These are phyloP conservation scores for Ceriops zippeliana DNA, from an alignment of 345 rosid genomes.

Conservation along the genomic window DNA sequence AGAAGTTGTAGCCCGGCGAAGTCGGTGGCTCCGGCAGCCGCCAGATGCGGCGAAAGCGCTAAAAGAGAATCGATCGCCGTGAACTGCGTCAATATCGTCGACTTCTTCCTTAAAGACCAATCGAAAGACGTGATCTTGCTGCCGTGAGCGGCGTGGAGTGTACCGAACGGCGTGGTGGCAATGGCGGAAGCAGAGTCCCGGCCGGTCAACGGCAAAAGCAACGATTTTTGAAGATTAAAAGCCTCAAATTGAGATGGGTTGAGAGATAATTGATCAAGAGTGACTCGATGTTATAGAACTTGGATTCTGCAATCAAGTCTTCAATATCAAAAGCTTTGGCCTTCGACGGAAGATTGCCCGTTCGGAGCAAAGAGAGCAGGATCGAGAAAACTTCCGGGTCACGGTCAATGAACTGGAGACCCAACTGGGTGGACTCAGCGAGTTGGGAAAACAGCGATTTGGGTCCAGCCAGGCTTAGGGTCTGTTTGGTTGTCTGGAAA, in stretches of 20 bases:
- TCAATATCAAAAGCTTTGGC: conserved; percentile 55
- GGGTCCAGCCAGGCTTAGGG: conserved; percentile 61
- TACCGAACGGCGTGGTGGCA: conserved; percentile 54
- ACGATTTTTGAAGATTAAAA: conserved; percentile 63
- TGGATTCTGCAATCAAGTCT: conserved; percentile 73
- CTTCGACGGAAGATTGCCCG: conserved; percentile 74
- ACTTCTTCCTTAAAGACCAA: conserved; percentile 68
- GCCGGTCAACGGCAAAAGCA: conserved; percentile 51
- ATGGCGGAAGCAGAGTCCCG: conserved; percentile 70
- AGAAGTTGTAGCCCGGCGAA: conserved; percentile 77
- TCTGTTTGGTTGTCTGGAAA: conserved; percentile 73
- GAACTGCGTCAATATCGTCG: conserved; percentile 72
- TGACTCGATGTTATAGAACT: conserved; percentile 62
- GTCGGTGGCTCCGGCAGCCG: conserved; percentile 88
- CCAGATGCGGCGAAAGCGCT: conserved; percentile 51
- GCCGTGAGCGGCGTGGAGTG: conserved; percentile 79
- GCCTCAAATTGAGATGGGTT: conserved; percentile 72
- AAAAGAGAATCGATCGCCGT: conserved; percentile 76
- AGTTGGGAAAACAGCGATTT: conserved; percentile 55
- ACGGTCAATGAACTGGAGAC: conserved; percentile 62
- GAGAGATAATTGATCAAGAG: conserved; percentile 47
- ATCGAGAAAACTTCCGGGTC: conserved; percentile 80
- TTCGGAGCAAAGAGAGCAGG: conserved; percentile 69
- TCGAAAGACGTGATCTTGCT: conserved; percentile 88
- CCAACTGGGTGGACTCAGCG: conserved; percentile 35